Conservation (phyloP, 768 basidiomycete species). For the Suillus luteus region DNA sequence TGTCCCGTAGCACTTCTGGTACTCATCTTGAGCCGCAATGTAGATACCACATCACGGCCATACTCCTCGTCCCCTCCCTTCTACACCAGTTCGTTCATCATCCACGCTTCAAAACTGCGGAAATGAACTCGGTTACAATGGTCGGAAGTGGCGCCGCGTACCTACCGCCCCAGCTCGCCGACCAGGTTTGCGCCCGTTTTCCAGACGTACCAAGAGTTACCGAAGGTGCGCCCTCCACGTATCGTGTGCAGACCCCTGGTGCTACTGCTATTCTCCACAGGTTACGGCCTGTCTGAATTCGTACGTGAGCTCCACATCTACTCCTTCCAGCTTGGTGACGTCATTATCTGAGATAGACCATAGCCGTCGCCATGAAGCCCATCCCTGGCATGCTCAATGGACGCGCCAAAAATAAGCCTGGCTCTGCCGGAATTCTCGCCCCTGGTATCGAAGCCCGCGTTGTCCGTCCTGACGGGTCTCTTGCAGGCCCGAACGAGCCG, state of each 20-base stretch:
- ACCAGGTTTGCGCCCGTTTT: slow-evolving; percentile 36
- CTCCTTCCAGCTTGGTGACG: not conserved
- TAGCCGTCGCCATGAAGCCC: slow-evolving; percentile 46
- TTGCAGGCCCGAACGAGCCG: slow-evolving; percentile 52
- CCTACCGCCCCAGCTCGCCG: slow-evolving; percentile 51
- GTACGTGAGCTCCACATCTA: slow-evolving; percentile 37
- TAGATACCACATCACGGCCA: slow-evolving; percentile 51
- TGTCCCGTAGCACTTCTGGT: not conserved
- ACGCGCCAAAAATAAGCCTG: slow-evolving; percentile 34
- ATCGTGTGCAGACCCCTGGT: not conserved
- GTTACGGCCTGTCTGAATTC: slow-evolving; percentile 64
- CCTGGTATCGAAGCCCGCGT: slow-evolving; percentile 61
- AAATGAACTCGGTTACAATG: slow-evolving; percentile 46
- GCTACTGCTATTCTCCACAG: slow-evolving; percentile 30
- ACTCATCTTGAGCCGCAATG: not conserved
- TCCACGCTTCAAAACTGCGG: slow-evolving; percentile 40
- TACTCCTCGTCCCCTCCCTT: slow-evolving; percentile 55
- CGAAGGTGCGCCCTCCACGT: slow-evolving; percentile 41
- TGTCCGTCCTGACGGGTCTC: slow-evolving; percentile 52
- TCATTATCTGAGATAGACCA: slow-evolving; percentile 41
- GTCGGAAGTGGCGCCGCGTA: slow-evolving; percentile 58
- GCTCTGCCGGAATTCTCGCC: slow-evolving; percentile 52
- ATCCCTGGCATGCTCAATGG: slow-evolving; percentile 43
- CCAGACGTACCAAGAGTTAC: slow-evolving; percentile 30
- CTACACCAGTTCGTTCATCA: slow-evolving; percentile 59